Evolutionary conservation across 2,329 filamentous ascomycete species (phyloP), one percentile per base, ranked within the genome.

Genomic region (Thielaviopsis musarum): DNA sequence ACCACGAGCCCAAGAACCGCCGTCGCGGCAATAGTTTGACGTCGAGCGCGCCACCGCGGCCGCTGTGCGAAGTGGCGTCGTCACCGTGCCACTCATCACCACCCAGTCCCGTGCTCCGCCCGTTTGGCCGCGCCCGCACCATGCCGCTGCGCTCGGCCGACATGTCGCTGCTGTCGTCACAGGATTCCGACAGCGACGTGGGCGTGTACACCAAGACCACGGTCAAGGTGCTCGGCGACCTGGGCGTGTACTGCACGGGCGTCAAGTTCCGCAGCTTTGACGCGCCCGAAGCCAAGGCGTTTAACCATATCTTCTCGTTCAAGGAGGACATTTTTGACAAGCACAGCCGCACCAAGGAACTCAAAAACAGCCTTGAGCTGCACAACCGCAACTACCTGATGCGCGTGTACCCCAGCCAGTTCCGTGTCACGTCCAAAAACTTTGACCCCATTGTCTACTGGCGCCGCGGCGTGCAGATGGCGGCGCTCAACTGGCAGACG

Each of bases 381-480:
- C 93, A 98, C 76, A 98, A 98, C 70, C 86, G 89, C 77, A 82
- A 84, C 49, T 88, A 91, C 69, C 75, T 96, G 67, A 96, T 96
- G 81, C 85, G 93, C 52, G 90, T 97, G 10, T 98, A 98, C 68
- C 93, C 93, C 6, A 87, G 88, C 59, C 84, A 82, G 45, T 84
- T 82, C 65, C 85, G 93, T 28, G 77, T 97, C 60, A 83, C 82
- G 38, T 97, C 93, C 0, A 88, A 86, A 65, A 98, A 98, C 72
- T 97, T 96, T 67, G 90, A 96, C 66, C 93, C 93, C 0, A 80
- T 95, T 64, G 84, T 85, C 63, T 95, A 93, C 69, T 98, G 93
- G 93, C 84, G 91, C 57, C 84, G 89, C 52, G 93, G 93, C 34
- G 93, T 96, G 19, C 93, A 98, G 72, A 97, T 98, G 91, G 90